phyloP scores from a whole-genome alignment of 441 rosid genomes.

The Pelargonium cotyledonis region DNA sequence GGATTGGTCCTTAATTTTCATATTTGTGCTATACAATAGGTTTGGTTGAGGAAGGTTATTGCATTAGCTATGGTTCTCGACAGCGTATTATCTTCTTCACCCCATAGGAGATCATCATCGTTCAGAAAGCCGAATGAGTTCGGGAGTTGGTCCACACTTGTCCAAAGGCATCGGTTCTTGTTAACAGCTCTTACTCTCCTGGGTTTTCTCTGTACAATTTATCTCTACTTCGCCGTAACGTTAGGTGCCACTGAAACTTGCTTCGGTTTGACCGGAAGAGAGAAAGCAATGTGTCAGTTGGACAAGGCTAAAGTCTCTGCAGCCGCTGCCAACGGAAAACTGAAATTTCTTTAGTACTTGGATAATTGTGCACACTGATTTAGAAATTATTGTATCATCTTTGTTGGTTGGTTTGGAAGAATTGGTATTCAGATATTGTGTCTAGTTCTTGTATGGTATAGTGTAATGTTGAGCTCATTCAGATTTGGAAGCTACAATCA shows the following conservation, averaged over 20 bases:
- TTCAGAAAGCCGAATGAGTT: slow-evolving; percentile 7
- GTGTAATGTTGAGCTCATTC: too few relatives aligned
- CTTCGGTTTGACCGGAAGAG: not conserved
- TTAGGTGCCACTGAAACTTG: not conserved
- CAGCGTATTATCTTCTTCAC: not conserved
- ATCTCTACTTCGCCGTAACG: slow-evolving; percentile 7
- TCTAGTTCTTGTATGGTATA: too few relatives aligned
- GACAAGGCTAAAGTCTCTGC: slow-evolving; percentile 4
- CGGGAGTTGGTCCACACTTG: not conserved
- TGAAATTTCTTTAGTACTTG: not conserved
- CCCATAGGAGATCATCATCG: slow-evolving; percentile 1
- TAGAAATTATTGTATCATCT: too few relatives aligned
- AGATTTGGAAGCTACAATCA: too few relatives aligned
- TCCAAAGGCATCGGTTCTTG: slow-evolving; percentile 1
- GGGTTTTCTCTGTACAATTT: not conserved
- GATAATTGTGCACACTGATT: too few relatives aligned
- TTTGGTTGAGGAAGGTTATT: not conserved
- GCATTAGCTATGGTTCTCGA: slow-evolving; percentile 1
- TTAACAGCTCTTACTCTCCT: slow-evolving; percentile 6
- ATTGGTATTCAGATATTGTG: too few relatives aligned
- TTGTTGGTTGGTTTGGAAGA: too few relatives aligned
- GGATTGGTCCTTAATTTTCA: not conserved
- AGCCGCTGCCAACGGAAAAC: slow-evolving; percentile 1
- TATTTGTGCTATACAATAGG: not conserved
- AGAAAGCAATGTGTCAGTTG: slow-evolving; percentile 3